These are phyloP conservation scores for Dendrobium nobile DNA, from an alignment of 106 monocot genomes.

Conservation along the genomic window DNA sequence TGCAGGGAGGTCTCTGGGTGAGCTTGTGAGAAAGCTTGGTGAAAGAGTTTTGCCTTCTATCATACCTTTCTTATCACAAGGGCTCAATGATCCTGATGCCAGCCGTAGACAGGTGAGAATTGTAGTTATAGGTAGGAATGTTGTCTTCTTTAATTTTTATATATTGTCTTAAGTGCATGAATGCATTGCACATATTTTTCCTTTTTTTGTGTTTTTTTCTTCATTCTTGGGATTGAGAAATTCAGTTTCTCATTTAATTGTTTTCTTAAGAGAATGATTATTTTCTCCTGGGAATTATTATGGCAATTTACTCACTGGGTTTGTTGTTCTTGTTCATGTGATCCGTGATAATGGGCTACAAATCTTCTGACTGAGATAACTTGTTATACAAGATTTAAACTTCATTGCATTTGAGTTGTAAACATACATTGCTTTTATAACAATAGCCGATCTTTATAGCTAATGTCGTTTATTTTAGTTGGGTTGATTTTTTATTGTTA, in stretches of 20 bases:
- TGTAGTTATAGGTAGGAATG: background rate
- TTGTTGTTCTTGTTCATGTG: background rate
- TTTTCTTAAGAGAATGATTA: background rate
- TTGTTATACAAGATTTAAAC: background rate
- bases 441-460: background rate
- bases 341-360: background rate
- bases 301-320: background rate
- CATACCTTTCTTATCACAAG: slow-evolving; percentile 83
- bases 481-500: background rate
- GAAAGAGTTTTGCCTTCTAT: slow-evolving; percentile 96
- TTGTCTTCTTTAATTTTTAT: background rate
- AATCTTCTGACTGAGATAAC: background rate
- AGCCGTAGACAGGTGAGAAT: slow-evolving; percentile 80
- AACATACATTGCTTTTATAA: background rate
- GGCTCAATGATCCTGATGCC: slow-evolving; percentile 67
- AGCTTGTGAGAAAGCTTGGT: slow-evolving; percentile 97
- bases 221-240: background rate
- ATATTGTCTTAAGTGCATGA: background rate
- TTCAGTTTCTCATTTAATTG: background rate
- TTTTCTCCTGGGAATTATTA: background rate
- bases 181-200: background rate
- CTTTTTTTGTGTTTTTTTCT: background rate
- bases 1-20: slow-evolving; percentile 88
- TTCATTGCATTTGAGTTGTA: background rate
- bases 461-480: background rate